phyloP scores from a whole-genome alignment of 2,329 filamentous ascomycete species.

The Nothopassalora personata region DNA sequence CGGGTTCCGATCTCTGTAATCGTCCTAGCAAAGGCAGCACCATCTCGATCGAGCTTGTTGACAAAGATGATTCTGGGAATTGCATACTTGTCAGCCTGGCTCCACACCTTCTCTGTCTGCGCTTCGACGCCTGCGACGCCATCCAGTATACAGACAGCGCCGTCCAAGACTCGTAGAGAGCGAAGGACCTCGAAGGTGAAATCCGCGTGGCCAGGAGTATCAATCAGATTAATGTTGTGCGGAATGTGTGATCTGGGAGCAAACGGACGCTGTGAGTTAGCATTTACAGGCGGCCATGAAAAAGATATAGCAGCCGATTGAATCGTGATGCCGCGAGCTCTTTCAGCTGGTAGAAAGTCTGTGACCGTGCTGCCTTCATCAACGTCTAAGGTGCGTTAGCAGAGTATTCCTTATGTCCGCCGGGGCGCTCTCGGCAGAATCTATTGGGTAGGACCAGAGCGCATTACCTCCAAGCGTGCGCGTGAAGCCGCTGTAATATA shows the following conservation, averaged over 20 bases:
- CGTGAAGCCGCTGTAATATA: conserved; percentile 90
- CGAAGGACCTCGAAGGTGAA: conserved; percentile 95
- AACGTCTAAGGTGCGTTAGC: conserved; percentile 57
- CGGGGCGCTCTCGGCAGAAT: too few species aligned
- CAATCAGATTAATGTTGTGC: conserved; percentile 83
- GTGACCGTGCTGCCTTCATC: conserved; percentile 96
- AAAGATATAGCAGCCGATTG: conserved; percentile 96
- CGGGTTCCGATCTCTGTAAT: conserved; percentile 78
- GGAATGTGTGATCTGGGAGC: conserved; percentile 47
- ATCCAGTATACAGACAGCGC: conserved; percentile 87
- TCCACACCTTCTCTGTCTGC: conserved; percentile 95
- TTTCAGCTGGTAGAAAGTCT: conserved; percentile 89
- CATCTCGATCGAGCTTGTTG: conserved; percentile 81
- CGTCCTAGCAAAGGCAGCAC: conserved; percentile 74
- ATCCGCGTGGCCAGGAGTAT: conserved; percentile 94
- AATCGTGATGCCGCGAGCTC: conserved; percentile 90
- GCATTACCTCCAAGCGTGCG: conserved; percentile 66
- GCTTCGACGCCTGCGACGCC: conserved; percentile 92
- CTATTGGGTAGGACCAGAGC: too few species aligned
- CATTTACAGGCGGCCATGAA: conserved; percentile 67
- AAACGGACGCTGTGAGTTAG: conserved; percentile 24
- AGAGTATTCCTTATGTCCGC: too few species aligned
- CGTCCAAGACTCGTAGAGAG: conserved; percentile 80
- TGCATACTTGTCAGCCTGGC: conserved; percentile 75
- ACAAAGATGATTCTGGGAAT: conserved; percentile 79